Conservation (phyloP, 1,284 basidiomycete genomes). For the Rhodotorula sp. region DNA sequence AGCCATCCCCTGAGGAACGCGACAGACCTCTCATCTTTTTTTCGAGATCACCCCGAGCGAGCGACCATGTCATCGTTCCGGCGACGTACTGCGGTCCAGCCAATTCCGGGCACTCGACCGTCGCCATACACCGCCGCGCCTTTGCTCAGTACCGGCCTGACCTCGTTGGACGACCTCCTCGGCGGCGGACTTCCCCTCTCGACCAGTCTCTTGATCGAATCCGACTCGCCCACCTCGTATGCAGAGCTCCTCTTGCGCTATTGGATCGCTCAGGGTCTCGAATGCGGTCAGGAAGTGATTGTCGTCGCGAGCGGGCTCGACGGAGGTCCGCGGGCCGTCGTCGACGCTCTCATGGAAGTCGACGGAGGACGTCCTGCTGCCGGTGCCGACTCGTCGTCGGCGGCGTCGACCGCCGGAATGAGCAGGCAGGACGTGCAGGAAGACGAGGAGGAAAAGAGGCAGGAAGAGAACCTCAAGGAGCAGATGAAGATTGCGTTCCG, state of each 20-base stretch:
- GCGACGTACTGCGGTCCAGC: slow-evolving; percentile 13
- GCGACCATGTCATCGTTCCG: slow-evolving; percentile 28
- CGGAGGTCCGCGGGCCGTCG: slow-evolving; percentile 54
- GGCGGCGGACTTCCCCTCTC: slow-evolving; percentile 89
- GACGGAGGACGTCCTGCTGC: slow-evolving; percentile 30
- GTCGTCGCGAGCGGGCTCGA: slow-evolving; percentile 57
- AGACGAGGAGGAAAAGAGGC: slow-evolving; percentile 58
- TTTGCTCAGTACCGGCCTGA: slow-evolving; percentile 76
- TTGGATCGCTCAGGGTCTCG: slow-evolving; percentile 80
- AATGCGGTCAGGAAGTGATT: slow-evolving; percentile 64
- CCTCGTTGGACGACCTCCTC: slow-evolving; percentile 92
- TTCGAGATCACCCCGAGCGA: neutral
- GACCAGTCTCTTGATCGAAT: slow-evolving; percentile 70
- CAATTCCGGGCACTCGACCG: slow-evolving; percentile 40
- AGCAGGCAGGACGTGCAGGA: slow-evolving; percentile 46
- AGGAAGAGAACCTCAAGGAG: slow-evolving; percentile 53
- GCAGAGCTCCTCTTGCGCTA: slow-evolving; percentile 82
- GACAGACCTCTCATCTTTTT: no score
- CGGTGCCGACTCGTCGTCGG: neutral
- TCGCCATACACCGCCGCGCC: slow-evolving; percentile 40
- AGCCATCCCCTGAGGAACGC: no score
- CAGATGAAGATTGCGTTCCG: slow-evolving; percentile 91
- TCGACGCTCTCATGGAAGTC: slow-evolving; percentile 42
- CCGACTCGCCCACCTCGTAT: slow-evolving; percentile 81
- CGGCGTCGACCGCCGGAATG: slow-evolving; percentile 50